phyloP scores from a whole-genome alignment of 129 eudicot species.

The Helichrysum umbraculigerum region DNA sequence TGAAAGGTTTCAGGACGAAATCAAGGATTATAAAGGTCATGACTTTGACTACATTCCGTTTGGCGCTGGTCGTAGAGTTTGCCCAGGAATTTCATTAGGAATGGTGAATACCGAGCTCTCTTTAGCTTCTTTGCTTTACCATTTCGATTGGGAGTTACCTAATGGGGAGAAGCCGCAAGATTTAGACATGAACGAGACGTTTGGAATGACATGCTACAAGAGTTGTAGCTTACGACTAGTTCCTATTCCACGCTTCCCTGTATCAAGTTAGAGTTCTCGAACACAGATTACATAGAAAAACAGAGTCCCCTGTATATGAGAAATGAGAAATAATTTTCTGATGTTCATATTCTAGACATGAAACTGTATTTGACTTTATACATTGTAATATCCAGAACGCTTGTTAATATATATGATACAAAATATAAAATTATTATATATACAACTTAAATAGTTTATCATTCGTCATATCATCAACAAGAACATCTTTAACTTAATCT shows the following conservation, averaged over 20 bases:
- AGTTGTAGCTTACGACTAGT: not conserved
- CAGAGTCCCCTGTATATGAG: too few species aligned
- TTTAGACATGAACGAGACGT: not conserved
- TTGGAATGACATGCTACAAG: not conserved
- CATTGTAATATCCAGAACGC: too few species aligned
- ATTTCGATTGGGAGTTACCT: not conserved
- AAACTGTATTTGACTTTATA: too few species aligned
- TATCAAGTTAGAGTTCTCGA: too few species aligned
- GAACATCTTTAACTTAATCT: too few species aligned
- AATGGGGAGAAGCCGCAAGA: not conserved
- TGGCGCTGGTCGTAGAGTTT: not conserved
- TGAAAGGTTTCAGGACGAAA: not conserved
- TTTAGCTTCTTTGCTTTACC: slow-evolving; percentile 1
- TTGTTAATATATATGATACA: too few species aligned
- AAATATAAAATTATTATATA: too few species aligned
- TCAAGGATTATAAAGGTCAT: not conserved
- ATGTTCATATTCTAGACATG: too few species aligned
- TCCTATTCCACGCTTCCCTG: not conserved
- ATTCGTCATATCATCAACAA: too few species aligned
- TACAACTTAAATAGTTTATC: too few species aligned
- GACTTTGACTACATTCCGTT: slow-evolving; percentile 2
- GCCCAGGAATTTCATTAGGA: not conserved
- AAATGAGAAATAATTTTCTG: too few species aligned
- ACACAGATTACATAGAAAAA: too few species aligned
- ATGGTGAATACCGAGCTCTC: not conserved